Evolutionary conservation across 176 grass and related monocot genomes (phyloP), one percentile per base, ranked within the genome.

Genomic region (Carex pumila): DNA sequence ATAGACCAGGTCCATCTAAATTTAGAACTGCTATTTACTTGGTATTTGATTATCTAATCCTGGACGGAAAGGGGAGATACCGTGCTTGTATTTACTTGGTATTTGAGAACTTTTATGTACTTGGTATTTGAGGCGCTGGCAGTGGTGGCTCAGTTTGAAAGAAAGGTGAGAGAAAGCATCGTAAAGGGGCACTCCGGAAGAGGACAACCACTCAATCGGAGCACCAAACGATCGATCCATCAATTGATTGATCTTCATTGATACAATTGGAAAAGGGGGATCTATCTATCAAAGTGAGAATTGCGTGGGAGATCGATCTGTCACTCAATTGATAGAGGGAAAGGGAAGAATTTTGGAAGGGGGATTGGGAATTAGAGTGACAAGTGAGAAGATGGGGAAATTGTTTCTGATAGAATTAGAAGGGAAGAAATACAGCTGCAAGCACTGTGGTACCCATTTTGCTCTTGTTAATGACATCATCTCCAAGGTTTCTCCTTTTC

Each of bases 381-480:
- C 13, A 60, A 19, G 37, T 13, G 31, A 5, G 58, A 37, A 8
- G 63, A 96, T 97, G 94, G 94, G 94, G 88, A 78, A 71, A 70
- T 88, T 93, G 64, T 97, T 93, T 87, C 52, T 97, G 89, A 87
- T 87, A 61, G 77, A 86, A 73, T 84, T 97, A 4, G 94, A 97
- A 58, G 94, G 91, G 37, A 93, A 73, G 79, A 89, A 90, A 67
- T 97, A 97, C 88, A 97, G 89, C 84, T 97, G 94, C 94, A 97
- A 97, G 86, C 88, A 93, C 89, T 93, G 94, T 77, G 72, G 64
- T 14, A 79, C 89, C n/a, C 94, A 90, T 85, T 84, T 97, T 52
- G 89, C 71, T 81, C 77, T 97, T 47, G 68, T 84, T 79, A 17
- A 72, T 21, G 91, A 91, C 78, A 90, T 97, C 86, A 90, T 97